Percentiles rank a stretch among this genome's conserved stretches.
Evolutionary conservation across 805 yeast genomes (phyloP).

Genomic region (Candida chilensis): DNA sequence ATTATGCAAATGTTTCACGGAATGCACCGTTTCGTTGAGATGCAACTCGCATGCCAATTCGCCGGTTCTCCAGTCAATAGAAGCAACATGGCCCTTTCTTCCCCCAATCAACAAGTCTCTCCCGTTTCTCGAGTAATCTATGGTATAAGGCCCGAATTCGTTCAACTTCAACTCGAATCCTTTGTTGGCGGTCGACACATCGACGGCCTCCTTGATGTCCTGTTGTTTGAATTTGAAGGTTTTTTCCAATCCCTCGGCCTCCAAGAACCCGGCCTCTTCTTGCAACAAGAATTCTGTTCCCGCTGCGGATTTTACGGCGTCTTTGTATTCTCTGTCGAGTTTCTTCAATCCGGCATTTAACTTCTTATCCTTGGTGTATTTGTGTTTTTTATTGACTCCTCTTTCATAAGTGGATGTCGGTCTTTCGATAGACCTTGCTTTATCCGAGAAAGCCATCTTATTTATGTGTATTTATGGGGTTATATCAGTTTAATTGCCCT

Average conservation of each 20-base stretch:
- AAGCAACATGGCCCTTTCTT: constrained; percentile 87
- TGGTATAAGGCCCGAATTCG: constrained; percentile 78
- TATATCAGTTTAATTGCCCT: too few relatives aligned
- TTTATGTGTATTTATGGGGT: too few relatives aligned
- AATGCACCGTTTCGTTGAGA: constrained; percentile 82
- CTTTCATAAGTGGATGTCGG: constrained; percentile 15
- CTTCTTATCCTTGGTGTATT: constrained; percentile 45
- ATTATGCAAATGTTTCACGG: constrained; percentile 84
- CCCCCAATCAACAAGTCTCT: constrained; percentile 82
- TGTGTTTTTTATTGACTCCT: constrained; percentile 13
- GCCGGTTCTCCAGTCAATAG: constrained; percentile 94
- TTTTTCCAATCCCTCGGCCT: constrained; percentile 93
- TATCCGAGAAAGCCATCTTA: too few relatives aligned
- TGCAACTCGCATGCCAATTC: constrained; percentile 71
- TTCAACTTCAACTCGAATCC: constrained; percentile 62
- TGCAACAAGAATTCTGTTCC: constrained; percentile 78
- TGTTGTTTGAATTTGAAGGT: constrained; percentile 79
- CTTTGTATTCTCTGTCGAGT: constrained; percentile 62
- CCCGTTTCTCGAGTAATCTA: constrained; percentile 84
- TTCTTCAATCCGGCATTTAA: constrained; percentile 58
- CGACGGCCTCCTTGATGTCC: constrained; percentile 72
- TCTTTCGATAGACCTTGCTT: too few relatives aligned
- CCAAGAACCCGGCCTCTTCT: constrained; percentile 80
- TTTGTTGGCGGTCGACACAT: constrained; percentile 65
- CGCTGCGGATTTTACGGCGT: constrained; percentile 77